Base-by-base conservation (phyloP, 345 rosid genomes). In the Cardamine chenopodiifolia region DNA sequence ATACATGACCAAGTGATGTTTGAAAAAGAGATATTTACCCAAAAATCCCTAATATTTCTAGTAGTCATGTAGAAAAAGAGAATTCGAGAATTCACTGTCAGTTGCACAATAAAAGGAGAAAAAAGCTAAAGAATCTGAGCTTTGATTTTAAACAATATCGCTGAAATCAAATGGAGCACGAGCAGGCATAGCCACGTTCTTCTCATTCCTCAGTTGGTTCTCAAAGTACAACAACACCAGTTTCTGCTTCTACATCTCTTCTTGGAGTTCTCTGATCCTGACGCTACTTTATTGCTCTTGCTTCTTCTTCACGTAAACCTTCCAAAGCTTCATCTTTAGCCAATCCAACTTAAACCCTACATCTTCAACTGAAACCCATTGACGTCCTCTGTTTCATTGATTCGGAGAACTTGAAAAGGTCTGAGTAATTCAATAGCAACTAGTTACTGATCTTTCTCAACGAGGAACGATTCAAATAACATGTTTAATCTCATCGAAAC, bases 291-390 rank as follows among this genome's bases (percentile, higher is more conserved):
- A 15, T 39, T 66, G 44, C 44, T 31, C 58, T 53, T 29, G 37
- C 59, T 17, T 66, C 71, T 66, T 28, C 57, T 35, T 60, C 65
- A 60, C 25, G 65, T 11, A 28, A 18, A 66, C 45, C 2, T 66
- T 37, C 71, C 15, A 35, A 17, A 64, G 6, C 71, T 66, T 49
- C 45, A 18, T 66, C 57, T 66, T 66, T 7, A 28, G 13, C 58
- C 58, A 66, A 15, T 66, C 58, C 29, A 66, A 20, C 31, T 66
- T 29, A 37, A 66, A 22, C 15, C 71, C 47, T 3, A 10, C 58
- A 56, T 52, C 22, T 26, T 28, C 35, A 10, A 8, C 32, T 29
- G 7, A 5, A 29, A 6, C 32, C 7, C 7, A 6, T 29, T 29
- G 32, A 29, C 32, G 32, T 29, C 32, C 32, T 1, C 32, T 29